phyloP scores from a whole-genome alignment of 2,329 filamentous ascomycete species.

The Didymella exigua region DNA sequence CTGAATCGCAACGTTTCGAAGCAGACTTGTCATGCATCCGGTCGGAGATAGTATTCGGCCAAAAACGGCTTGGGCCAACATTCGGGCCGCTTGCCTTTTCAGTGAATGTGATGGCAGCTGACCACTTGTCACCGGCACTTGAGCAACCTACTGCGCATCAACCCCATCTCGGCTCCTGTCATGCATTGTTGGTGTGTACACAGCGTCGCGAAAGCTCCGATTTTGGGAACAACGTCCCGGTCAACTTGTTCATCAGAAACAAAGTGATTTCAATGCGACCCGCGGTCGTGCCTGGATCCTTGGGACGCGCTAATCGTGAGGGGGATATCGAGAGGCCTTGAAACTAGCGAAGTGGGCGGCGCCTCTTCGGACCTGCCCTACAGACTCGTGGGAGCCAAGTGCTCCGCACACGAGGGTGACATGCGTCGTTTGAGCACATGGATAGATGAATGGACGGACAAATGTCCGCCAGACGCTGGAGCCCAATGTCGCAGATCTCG shows the following conservation, averaged over 20 bases:
- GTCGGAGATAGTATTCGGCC: constrained; percentile 22
- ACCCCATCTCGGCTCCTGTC: constrained; percentile 15
- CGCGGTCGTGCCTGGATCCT: constrained; percentile 24
- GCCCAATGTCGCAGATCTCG: constrained; percentile 35
- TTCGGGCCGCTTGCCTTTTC: constrained; percentile 22
- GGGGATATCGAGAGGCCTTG: constrained; percentile 10
- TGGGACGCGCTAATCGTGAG: constrained; percentile 25
- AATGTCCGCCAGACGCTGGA: constrained; percentile 5
- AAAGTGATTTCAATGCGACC: constrained; percentile 4
- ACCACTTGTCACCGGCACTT: constrained; percentile 18
- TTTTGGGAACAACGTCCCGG: neutral
- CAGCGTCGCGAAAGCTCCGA: constrained; percentile 3
- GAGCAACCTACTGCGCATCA: constrained; percentile 8
- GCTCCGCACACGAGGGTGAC: constrained; percentile 24
- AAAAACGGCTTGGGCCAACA: constrained; percentile 27
- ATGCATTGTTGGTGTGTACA: constrained; percentile 22
- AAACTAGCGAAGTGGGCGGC: constrained; percentile 15
- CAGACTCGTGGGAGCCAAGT: constrained; percentile 20
- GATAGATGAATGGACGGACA: constrained; percentile 6
- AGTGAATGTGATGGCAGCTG: constrained; percentile 26
- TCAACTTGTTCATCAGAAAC: neutral
- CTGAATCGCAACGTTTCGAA: constrained; percentile 20
- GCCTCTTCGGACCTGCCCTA: constrained; percentile 10
- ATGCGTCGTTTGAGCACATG: constrained; percentile 8
- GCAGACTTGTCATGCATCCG: constrained; percentile 29